A percentile compares a stretch with the other conserved stretches of the same genome.
These are phyloP conservation scores for Candida montana DNA, from an alignment of 805 yeast species.

Conservation along the genomic window DNA sequence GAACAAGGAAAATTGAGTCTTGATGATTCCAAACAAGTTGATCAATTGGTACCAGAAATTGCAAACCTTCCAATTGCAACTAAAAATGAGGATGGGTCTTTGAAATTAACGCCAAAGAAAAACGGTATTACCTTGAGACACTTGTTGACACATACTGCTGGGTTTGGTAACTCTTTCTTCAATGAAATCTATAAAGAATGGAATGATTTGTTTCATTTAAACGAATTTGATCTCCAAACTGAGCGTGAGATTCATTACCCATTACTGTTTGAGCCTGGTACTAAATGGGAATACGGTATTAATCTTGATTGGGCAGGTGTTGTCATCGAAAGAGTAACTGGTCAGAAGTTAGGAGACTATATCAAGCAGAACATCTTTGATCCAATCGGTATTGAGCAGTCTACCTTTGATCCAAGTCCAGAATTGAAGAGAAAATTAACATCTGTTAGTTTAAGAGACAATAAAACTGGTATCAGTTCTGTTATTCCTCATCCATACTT, in stretches of 20 bases:
- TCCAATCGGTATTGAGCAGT: conserved; percentile 27
- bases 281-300: conserved; percentile 31
- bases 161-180: conserved; percentile 32
- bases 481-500: conserved; percentile 12
- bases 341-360: conserved; percentile 27
- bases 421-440: conserved; percentile 19
- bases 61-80: conserved; percentile 22
- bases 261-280: conserved; percentile 33
- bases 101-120: conserved; percentile 21
- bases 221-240: conserved; percentile 14
- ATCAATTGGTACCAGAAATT: conserved; percentile 28
- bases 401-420: conserved; percentile 23
- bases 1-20: conserved; percentile 29
- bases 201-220: conserved; percentile 11
- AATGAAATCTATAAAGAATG: conserved; percentile 21
- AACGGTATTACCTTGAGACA: conserved; percentile 30
- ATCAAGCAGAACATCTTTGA: conserved; percentile 24
- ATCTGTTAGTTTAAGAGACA: conserved; percentile 19
- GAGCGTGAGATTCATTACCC: conserved; percentile 20
- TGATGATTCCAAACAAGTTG: conserved; percentile 29
- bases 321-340: conserved; percentile 27
- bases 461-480: conserved; percentile 12
- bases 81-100: conserved; percentile 22
- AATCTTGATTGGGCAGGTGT: conserved; percentile 35
- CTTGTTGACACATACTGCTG: conserved; percentile 34